Evolutionary conservation across 2,329 filamentous ascomycete species (phyloP).

Genomic region (Exophiala dermatitidis): DNA sequence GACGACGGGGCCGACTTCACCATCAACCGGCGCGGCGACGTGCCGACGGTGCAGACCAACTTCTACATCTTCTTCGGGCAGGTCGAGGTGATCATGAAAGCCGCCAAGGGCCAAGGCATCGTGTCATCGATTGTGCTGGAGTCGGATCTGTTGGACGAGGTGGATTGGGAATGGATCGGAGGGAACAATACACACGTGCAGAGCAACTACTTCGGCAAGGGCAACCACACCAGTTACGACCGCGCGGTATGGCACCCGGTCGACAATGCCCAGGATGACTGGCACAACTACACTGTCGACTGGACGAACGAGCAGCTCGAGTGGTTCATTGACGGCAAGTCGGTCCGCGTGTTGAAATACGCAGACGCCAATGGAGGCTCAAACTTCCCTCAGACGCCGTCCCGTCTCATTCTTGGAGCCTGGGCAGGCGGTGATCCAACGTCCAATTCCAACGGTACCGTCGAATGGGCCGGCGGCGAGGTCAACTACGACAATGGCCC

Average conservation of each 20-base stretch:
- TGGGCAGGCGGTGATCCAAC: slow-evolving; percentile 83
- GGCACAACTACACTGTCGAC: slow-evolving; percentile 82
- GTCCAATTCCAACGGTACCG: slow-evolving; percentile 68
- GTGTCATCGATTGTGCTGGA: slow-evolving; percentile 76
- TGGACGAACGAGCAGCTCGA: slow-evolving; percentile 82
- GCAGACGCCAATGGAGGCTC: slow-evolving; percentile 56
- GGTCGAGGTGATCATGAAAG: slow-evolving; percentile 70
- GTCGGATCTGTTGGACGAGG: slow-evolving; percentile 77
- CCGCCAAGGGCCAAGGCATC: slow-evolving; percentile 65
- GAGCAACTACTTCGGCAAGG: slow-evolving; percentile 73
- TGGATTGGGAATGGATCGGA: slow-evolving; percentile 80
- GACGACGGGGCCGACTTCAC: slow-evolving; percentile 62
- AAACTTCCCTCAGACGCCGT: slow-evolving; percentile 91
- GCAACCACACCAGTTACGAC: slow-evolving; percentile 62
- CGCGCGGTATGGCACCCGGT: slow-evolving; percentile 59
- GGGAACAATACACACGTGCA: slow-evolving; percentile 56
- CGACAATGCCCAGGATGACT: slow-evolving; percentile 57
- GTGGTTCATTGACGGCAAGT: slow-evolving; percentile 74
- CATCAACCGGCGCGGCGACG: slow-evolving; percentile 62
- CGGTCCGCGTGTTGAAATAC: slow-evolving; percentile 67
- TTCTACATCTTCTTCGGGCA: slow-evolving; percentile 85
- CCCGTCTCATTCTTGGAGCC: slow-evolving; percentile 84
- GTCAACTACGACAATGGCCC: slow-evolving; percentile 80
- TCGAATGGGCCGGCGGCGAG: slow-evolving; percentile 79
- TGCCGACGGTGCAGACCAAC: slow-evolving; percentile 68